Evolutionary conservation across 148 eudicot genomes (phyloP), one percentile per base, ranked within the genome.

Genomic region (Cornus controversa): DNA sequence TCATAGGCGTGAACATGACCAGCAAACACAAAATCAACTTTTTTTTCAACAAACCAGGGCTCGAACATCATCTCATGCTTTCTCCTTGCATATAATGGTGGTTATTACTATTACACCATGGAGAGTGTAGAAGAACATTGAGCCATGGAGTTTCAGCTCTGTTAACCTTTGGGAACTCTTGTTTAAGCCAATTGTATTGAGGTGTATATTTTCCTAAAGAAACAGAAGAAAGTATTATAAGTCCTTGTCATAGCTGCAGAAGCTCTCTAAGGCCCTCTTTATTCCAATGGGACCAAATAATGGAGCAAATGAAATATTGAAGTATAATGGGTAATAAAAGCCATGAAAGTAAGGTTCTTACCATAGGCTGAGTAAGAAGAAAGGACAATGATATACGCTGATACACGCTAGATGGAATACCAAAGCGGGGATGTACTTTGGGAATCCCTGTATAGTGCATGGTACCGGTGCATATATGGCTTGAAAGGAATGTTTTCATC

Each of bases 301-400:
- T 50, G 57, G 57, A 13, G 57, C 15, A 50, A 50, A 50, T 50
- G 57, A 50, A 11, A 50, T 50, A 50, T 50, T 50, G 57, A 27
- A 5, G 18, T 54, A 18, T 45, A 8, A 72, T 22, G 10, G n/a
- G 4, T 36, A 16, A 16, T 50, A 53, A 63, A 10, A 54, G 40
- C 36, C 2, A 27, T 5, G n/a, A n/a, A n/a, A n/a, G 24, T 11
- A 58, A 31, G 0, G n/a, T n/a, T n/a, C 28, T 64, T 85, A 88
- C 93, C 87, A 36, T 80, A 90, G 29, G 91, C 91, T 0, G 94
- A 88, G 70, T 90, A 90, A 36, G 94, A 86, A 54, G 90, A 87
- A 16, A 90, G 90, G 54, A 88, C 87, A 37, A 90, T 90, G 68
- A 88, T 86, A 64, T 90, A 31, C 0, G 90, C 75, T 0, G 94